Conservation (phyloP, 2,329 filamentous ascomycete genomes). For the Venturia pyrina region DNA sequence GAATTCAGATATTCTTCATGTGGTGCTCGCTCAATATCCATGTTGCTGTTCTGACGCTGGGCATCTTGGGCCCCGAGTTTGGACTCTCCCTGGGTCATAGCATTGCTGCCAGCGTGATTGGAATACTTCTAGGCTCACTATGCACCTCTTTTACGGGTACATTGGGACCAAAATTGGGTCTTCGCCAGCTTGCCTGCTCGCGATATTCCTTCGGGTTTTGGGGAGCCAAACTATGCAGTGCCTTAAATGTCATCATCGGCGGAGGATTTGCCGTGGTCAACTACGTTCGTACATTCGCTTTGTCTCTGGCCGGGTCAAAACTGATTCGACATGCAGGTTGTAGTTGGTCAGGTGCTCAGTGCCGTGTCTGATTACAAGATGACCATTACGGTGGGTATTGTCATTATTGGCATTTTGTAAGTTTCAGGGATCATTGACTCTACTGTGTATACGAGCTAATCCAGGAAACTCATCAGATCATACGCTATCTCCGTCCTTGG, state of each 20-base stretch:
- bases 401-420: conserved; percentile 27
- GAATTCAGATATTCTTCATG: conserved; percentile 28
- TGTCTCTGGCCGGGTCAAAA: neutral
- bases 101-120: conserved; percentile 30
- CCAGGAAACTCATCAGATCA: conserved; percentile 19
- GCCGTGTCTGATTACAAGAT: conserved; percentile 34
- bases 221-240: conserved; percentile 37
- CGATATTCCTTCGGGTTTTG: conserved; percentile 43
- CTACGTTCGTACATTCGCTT: conserved; percentile 18
- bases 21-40: conserved; percentile 37
- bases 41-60: conserved; percentile 22
- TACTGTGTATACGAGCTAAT: neutral
- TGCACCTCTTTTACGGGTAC: conserved; percentile 33
- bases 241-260: conserved; percentile 38
- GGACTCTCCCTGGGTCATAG: conserved; percentile 36
- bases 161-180: conserved; percentile 31
- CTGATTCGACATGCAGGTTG: conserved; percentile 17
- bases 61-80: conserved; percentile 39
- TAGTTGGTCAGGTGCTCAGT: conserved; percentile 31
- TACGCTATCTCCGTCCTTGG: conserved; percentile 30
- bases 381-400: conserved; percentile 33
- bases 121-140: conserved; percentile 31
- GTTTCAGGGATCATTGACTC: neutral
- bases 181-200: conserved; percentile 35
- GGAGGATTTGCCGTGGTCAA: conserved; percentile 33